phyloP scores from a whole-genome alignment of 148 eudicot species.

The Tetragonia tetragonoides region DNA sequence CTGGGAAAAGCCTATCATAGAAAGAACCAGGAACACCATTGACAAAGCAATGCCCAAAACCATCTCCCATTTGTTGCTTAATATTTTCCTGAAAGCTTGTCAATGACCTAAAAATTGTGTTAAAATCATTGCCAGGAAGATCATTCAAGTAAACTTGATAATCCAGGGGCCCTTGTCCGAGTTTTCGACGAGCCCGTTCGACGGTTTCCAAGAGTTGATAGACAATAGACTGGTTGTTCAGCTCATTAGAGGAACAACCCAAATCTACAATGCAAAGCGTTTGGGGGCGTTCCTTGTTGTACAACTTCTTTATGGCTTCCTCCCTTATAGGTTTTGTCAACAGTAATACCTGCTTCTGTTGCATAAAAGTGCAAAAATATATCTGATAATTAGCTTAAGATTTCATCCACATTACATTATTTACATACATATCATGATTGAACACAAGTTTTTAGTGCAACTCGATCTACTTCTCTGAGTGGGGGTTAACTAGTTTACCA shows the following conservation, averaged over 20 bases:
- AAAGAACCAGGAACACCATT: too few species aligned
- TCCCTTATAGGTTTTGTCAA: not conserved
- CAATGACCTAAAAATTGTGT: not conserved
- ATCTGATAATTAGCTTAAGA: too few species aligned
- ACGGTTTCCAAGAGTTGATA: not conserved
- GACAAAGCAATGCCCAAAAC: not conserved
- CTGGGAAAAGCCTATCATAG: not conserved
- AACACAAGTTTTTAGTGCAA: too few species aligned
- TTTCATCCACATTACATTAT: too few species aligned
- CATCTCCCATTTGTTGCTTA: not conserved
- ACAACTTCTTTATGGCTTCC: not conserved
- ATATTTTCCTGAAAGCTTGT: not conserved
- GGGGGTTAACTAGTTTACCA: too few species aligned
- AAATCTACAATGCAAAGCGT: not conserved
- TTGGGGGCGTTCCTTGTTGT: not conserved
- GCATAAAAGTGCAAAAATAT: not conserved
- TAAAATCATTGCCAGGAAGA: not conserved
- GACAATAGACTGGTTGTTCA: conserved; percentile 5
- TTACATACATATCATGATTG: too few species aligned
- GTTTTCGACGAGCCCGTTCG: not conserved
- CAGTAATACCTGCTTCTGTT: not conserved
- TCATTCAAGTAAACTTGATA: not conserved
- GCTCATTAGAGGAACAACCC: not conserved
- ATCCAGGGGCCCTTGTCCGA: not conserved
- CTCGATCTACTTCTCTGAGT: too few species aligned